Evolutionary conservation across 352 stramenopile genomes (phyloP), one percentile per base, ranked within the genome.

Genomic region (Pythium aquatile): DNA sequence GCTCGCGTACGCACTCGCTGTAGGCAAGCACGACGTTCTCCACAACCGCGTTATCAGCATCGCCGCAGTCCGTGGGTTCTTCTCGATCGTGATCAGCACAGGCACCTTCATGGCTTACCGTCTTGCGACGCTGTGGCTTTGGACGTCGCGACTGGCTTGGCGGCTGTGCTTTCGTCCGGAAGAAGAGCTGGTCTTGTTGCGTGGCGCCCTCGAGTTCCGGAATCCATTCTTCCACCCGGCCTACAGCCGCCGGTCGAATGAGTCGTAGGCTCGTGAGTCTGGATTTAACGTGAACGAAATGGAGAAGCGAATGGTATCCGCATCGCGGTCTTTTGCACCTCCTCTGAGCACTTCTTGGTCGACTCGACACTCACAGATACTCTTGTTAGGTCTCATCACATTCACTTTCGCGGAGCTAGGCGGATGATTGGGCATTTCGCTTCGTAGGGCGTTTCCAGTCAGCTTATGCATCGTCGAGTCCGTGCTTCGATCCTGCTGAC

Each of bases 41-140:
- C 52, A 66, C 33, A 61, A 20, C 13, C 56, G 63, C 5, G 52
- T 57, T 4, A 37, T 70, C 33, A n/a, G 51, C 42, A 9, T 70
- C 33, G 63, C 56, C 8, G 61, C 57, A 6, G 20, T 70, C 20
- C 46, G 46, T 6, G 57, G 57, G 5, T 56, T 61, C 51, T 65
- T 70, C 40, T 61, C 63, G 5, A 42, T 70, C 14, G 51, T 62
- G 5, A 44, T 70, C 29, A 70, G 54, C 57, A 70, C 56, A 5
- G 40, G 42, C 29, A 70, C 63, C 1, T 70, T 70, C 39, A 53
- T 69, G 46, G 55, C 30, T 4, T 70, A 70, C 33, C 63, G 63
- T 17, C 33, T 69, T 10, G 55, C 33, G 13, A 69, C 63, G 29
- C 58, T 69, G 14, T 53, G 49, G 48, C 40, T 65, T 3, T 70